A percentile compares a stretch with the other conserved stretches of the same genome.
These are phyloP conservation scores for Penium margaritaceum DNA, from an alignment of 139 green algal species.

Conservation along the genomic window DNA sequence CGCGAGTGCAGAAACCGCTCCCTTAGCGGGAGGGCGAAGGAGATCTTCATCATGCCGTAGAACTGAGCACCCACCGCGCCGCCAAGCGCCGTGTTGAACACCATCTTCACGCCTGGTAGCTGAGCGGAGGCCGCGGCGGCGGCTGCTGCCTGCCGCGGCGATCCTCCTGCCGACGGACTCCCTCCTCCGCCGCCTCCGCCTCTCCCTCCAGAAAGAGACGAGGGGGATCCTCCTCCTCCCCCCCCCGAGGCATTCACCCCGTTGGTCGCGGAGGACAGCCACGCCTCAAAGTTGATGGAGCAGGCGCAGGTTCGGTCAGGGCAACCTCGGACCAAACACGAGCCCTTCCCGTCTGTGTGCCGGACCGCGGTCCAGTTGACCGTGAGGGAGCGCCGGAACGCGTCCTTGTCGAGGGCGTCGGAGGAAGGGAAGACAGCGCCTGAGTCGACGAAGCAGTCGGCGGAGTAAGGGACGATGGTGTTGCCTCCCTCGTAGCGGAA, in stretches of 20 bases:
- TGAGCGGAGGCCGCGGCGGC: neutral
- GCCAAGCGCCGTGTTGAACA: neutral
- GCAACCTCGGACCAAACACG: neutral
- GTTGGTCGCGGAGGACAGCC: too few relatives aligned
- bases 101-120: neutral
- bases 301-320: too few relatives aligned
- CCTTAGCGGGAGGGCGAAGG: neutral
- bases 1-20: neutral
- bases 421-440: neutral
- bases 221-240: neutral
- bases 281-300: too few relatives aligned
- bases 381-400: neutral
- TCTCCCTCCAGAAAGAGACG: neutral
- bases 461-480: neutral
- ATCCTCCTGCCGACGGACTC: neutral
- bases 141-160: neutral
- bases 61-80: neutral
- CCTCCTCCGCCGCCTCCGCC: neutral
- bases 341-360: neutral
- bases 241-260: neutral
- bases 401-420: constrained; percentile 2
- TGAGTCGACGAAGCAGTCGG: neutral
- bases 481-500: neutral
- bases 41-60: neutral
- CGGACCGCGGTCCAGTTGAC: neutral